Percentiles rank a stretch among this genome's conserved stretches.
Evolutionary conservation across 176 grass and related monocot genomes (phyloP).

Genomic region (Aegilops tauschii): DNA sequence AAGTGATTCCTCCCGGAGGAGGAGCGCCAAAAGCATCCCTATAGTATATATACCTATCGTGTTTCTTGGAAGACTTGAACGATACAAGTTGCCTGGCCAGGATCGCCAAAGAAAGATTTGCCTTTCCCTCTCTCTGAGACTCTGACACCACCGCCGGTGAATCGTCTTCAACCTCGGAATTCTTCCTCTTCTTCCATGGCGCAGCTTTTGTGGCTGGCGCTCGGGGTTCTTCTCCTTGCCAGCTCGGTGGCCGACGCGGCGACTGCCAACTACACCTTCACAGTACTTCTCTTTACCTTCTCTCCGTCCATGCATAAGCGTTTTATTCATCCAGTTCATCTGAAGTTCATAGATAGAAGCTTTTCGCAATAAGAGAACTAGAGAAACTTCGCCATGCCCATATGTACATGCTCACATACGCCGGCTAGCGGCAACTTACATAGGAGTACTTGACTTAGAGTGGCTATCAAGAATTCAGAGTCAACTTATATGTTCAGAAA

Average conservation of each 20-base stretch:
- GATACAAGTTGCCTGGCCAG: conserved; percentile 2
- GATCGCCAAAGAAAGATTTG: conserved; percentile 29
- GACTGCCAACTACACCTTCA: conserved; percentile 47
- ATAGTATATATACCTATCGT: conserved; percentile 50
- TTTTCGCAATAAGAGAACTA: not conserved
- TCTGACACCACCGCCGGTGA: not conserved
- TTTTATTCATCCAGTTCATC: not conserved
- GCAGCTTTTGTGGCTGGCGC: conserved; percentile 29
- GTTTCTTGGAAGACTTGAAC: conserved; percentile 17
- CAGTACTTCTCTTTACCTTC: conserved; percentile 26
- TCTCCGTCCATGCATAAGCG: not conserved
- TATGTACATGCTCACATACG: not conserved
- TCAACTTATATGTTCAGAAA: not conserved
- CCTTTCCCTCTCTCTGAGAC: conserved; percentile 6
- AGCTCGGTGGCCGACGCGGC: conserved; percentile 36
- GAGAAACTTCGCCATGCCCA: not conserved
- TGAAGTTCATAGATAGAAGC: not conserved
- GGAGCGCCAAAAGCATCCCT: conserved; percentile 32
- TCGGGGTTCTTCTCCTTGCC: conserved; percentile 35
- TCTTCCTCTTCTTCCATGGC: conserved; percentile 23
- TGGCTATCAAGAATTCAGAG: not conserved
- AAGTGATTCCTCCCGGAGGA: conserved; percentile 30
- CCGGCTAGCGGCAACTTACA: too few species aligned
- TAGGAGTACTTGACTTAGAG: not conserved
- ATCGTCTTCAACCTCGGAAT: conserved; percentile 32